phyloP scores from a whole-genome alignment of 192 early-diverging fungal genomes.

The Podila epicladia region DNA sequence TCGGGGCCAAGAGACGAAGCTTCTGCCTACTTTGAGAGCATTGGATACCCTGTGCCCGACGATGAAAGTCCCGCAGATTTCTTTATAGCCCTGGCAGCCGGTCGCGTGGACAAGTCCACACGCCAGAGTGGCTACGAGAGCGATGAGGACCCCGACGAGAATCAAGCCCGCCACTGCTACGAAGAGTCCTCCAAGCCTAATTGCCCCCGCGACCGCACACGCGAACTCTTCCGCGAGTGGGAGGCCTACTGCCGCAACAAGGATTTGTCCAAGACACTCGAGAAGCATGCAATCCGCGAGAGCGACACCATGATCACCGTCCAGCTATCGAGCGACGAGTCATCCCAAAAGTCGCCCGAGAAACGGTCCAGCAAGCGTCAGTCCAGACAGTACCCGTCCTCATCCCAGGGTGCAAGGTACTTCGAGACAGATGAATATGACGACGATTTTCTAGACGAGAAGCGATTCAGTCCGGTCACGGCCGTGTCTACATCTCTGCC shows the following conservation, averaged over 20 bases:
- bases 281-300: constrained; percentile 37
- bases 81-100: constrained; percentile 69
- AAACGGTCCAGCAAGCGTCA: not conserved
- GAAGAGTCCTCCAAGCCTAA: constrained; percentile 12
- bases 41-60: constrained; percentile 54
- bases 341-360: constrained; percentile 13
- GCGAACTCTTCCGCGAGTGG: constrained; percentile 61
- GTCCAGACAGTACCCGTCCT: not conserved
- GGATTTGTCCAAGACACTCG: constrained; percentile 8
- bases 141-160: constrained; percentile 1
- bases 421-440: constrained; percentile 2
- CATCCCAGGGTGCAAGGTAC: not conserved
- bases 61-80: constrained; percentile 64
- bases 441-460: not conserved
- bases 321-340: constrained; percentile 26
- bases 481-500: not conserved
- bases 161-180: not conserved
- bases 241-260: constrained; percentile 31
- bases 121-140: not conserved
- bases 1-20: constrained; percentile 64
- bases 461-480: not conserved
- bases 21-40: constrained; percentile 56
- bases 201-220: constrained; percentile 24
- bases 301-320: constrained; percentile 44
- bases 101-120: constrained; percentile 36